phyloP scores from a whole-genome alignment of 164 flowering plant genomes.

The Macadamia integrifolia region DNA sequence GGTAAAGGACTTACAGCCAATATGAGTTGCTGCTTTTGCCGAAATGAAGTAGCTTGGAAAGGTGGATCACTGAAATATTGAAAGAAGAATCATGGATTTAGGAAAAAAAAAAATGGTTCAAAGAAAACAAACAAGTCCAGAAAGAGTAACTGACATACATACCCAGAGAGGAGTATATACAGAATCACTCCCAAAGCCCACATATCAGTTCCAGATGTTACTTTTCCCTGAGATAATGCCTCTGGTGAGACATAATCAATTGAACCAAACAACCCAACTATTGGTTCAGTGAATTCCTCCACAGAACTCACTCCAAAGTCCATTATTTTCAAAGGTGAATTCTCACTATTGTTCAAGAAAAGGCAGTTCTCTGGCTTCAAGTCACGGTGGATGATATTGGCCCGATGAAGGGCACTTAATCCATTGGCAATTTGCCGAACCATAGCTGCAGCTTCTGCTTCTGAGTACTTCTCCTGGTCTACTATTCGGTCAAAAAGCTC shows the following conservation, averaged over 20 bases:
- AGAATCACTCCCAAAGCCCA: conserved; percentile 77
- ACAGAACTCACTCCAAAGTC: conserved; percentile 78
- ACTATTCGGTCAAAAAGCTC: conserved; percentile 77
- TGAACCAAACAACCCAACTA: conserved; percentile 77
- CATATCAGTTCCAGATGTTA: conserved; percentile 58
- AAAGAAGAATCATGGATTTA: neutral
- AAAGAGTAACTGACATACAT: conserved; percentile 22
- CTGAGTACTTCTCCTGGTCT: conserved; percentile 43
- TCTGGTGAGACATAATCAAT: conserved; percentile 81
- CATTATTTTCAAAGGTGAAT: conserved; percentile 78
- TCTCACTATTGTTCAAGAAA: conserved; percentile 33
- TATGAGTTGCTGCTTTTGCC: conserved; percentile 69
- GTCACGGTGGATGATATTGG: conserved; percentile 62
- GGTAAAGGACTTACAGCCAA: conserved; percentile 37
- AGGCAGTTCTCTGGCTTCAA: conserved; percentile 83
- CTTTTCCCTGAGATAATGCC: conserved; percentile 45
- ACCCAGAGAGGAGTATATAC: conserved; percentile 80
- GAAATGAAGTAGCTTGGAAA: conserved; percentile 53
- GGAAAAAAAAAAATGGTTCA: neutral
- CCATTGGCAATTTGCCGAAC: conserved; percentile 58
- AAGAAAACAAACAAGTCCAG: neutral
- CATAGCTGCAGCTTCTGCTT: conserved; percentile 58
- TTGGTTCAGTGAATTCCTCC: conserved; percentile 72
- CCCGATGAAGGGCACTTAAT: conserved; percentile 45
- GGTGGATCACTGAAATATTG: conserved; percentile 57